phyloP scores from a whole-genome alignment of 192 early-diverging fungal species.

The Mortierella claussenii region DNA sequence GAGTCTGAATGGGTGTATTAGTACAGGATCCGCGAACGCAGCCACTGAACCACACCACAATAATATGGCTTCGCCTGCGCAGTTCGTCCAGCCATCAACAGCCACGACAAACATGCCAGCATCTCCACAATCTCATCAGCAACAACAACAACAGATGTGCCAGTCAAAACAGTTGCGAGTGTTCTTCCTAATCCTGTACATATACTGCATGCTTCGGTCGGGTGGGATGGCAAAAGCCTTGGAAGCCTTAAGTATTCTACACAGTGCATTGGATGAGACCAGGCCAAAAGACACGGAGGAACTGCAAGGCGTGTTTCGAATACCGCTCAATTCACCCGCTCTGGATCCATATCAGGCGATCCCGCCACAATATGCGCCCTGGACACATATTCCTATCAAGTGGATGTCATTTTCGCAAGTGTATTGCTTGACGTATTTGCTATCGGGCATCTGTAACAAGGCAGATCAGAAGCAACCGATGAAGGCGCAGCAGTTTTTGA shows the following conservation, averaged over 20 bases:
- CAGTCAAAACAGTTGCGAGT: constrained; percentile 36
- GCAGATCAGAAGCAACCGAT: constrained; percentile 49
- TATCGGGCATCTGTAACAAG: constrained; percentile 53
- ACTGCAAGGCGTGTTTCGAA: constrained; percentile 32
- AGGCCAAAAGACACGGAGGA: constrained; percentile 26
- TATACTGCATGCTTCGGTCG: constrained; percentile 38
- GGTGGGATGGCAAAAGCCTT: constrained; percentile 18
- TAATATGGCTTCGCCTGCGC: no score
- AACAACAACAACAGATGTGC: not conserved
- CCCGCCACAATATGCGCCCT: not conserved
- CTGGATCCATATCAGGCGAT: not conserved
- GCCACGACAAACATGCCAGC: no score
- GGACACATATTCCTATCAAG: constrained; percentile 17
- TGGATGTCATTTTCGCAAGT: constrained; percentile 55
- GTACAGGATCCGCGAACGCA: no score
- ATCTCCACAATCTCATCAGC: not conserved
- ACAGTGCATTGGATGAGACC: constrained; percentile 25
- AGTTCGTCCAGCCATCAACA: no score
- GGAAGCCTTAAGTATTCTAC: constrained; percentile 17
- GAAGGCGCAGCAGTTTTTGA: constrained; percentile 33
- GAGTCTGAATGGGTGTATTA: constrained; percentile 13
- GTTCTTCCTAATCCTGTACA: constrained; percentile 41
- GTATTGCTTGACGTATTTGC: constrained; percentile 46
- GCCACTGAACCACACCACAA: no score
- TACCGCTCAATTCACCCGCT: constrained; percentile 7